Evolutionary conservation across 805 yeast species (phyloP).

Genomic region (Metschnikowia baotianmanensis): DNA sequence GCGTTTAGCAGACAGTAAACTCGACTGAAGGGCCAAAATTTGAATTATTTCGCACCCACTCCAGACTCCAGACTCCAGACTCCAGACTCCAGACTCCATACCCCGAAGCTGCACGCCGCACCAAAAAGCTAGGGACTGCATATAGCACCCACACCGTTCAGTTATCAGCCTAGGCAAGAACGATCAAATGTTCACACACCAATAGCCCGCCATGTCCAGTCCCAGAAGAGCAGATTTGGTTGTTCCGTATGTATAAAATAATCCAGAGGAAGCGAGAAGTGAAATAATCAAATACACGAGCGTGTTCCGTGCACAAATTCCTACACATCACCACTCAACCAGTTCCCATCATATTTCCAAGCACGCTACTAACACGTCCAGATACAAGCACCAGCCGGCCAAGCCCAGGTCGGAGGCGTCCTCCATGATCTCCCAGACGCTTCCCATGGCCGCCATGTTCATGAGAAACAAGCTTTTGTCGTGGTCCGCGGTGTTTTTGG

Average conservation of each 20-base stretch:
- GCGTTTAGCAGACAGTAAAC: too few relatives aligned
- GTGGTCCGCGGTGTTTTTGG: constrained; percentile 54
- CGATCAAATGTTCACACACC: background rate
- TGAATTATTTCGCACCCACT: too few relatives aligned
- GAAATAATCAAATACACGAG: background rate
- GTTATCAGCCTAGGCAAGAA: background rate
- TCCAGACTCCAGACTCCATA: too few relatives aligned
- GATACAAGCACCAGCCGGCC: constrained; percentile 50
- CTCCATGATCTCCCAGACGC: constrained; percentile 50
- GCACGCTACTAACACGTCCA: constrained; percentile 16
- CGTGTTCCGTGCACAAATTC: background rate
- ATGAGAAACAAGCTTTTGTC: constrained; percentile 54
- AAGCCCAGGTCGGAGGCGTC: constrained; percentile 46
- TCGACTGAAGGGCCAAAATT: too few relatives aligned
- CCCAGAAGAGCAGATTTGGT: constrained; percentile 18
- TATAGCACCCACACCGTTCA: background rate
- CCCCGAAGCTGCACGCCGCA: too few relatives aligned
- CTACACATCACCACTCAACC: background rate
- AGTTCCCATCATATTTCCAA: background rate
- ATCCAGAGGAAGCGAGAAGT: background rate
- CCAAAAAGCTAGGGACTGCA: too few relatives aligned
- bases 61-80: too few relatives aligned
- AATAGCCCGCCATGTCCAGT: constrained; percentile 10
- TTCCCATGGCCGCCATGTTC: constrained; percentile 71
- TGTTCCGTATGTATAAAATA: constrained; percentile 15